Base-by-base conservation (phyloP, 1,284 basidiomycete species). In the Heterobasidion parviporum region DNA sequence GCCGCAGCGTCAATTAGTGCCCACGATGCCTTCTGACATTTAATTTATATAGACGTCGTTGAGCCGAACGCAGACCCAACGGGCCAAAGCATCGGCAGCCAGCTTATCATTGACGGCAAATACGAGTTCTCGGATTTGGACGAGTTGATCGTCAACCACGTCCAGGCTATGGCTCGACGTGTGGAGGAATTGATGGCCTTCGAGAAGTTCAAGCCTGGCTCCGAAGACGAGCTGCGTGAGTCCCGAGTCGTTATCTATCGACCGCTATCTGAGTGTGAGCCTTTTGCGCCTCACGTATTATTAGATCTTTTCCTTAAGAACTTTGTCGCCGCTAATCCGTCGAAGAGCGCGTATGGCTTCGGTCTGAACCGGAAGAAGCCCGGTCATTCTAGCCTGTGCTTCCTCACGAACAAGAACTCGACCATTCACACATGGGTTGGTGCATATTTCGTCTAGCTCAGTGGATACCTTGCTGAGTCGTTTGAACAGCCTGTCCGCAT, bases 71-170 rank as follows among this genome's bases (percentile, higher is more conserved):
- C 79, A 12, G 83, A 88, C 63, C 80, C 79, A 15, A 83, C 78
- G 41, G 83, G 85, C 41, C 87, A 89, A 64, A 81, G 75, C 33
- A 69, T 88, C 33, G 82, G 91, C 6, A 83, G 85, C 9, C 81
- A 87, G 56, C 83, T 95, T 54, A 79, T 94, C 59, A 86, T 98
- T 38, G 92, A 92, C 59, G 77, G 77, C 53, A 85, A 83, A 62
- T 92, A 94, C 67, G 83, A 80, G 46, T 99, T 97, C 71, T 86
- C 91, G 48, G 98, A 99, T 78, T 76, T 99, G 53, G 97, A 99
- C 71, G 97, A 99, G 68, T 72, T 99, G 63, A 94, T 99, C 64
- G 94, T 98, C 70, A 95, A 94, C 66, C 95, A 99, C 69, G 87
- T 99, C 54, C 90, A 94, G 74, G 91, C 95, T 8, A 97, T 95